Conservation (phyloP, 192 early-diverging fungal genomes). For the Backusella mclennaniae region DNA sequence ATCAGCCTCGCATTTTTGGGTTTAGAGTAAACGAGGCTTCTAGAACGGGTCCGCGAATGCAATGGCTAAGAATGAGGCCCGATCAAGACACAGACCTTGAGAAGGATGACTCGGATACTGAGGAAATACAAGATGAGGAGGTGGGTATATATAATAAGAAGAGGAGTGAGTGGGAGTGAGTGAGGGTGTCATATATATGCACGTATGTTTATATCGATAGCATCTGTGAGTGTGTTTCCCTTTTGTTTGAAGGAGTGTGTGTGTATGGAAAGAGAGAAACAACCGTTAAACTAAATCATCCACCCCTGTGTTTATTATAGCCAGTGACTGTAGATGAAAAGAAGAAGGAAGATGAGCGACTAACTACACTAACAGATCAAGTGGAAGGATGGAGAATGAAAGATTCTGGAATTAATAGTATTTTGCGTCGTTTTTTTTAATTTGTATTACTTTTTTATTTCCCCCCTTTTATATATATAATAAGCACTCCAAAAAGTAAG, state of each 20-base stretch:
- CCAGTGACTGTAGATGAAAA: constrained; percentile 8
- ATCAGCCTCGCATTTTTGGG: constrained; percentile 88
- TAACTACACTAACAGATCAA: constrained; percentile 11
- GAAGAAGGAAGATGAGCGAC: constrained; percentile 10
- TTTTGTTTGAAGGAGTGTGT: neutral
- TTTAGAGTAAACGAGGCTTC: constrained; percentile 83
- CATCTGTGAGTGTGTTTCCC: neutral
- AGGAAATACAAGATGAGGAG: neutral
- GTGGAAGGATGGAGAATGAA: constrained; percentile 20
- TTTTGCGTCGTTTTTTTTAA: constrained; percentile 17
- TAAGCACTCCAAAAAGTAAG: neutral
- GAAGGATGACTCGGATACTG: constrained; percentile 8
- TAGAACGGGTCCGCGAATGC: constrained; percentile 81
- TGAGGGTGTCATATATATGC: neutral
- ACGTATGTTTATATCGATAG: neutral
- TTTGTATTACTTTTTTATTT: neutral
- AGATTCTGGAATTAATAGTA: constrained; percentile 17
- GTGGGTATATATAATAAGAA: neutral
- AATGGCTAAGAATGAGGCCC: constrained; percentile 78
- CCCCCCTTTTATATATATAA: neutral
- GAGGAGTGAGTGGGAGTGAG: neutral
- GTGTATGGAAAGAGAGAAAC: neutral
- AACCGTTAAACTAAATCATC: neutral
- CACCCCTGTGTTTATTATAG: neutral
- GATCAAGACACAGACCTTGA: constrained; percentile 11